Base-by-base conservation (phyloP, 2,329 filamentous ascomycete genomes). In the Talaromyces sp. region DNA sequence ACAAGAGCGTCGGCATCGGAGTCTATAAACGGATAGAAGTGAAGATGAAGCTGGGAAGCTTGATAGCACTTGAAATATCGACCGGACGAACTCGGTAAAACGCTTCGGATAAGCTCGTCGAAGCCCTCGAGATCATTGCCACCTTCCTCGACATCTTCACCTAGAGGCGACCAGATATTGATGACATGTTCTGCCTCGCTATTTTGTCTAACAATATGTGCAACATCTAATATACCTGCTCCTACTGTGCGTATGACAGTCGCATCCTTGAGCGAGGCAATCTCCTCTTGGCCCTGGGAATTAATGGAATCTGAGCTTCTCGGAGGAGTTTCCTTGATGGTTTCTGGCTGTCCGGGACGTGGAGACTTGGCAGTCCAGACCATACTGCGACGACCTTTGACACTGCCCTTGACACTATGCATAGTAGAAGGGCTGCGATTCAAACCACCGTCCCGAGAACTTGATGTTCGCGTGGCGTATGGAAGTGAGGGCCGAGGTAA, bases 1-100 rank as follows among this genome's bases (percentile, higher is more conserved):
- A 98, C 90, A 47, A 99, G 84, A 0, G 81, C 82, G 69, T 96
- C 92, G 0, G 92, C 88, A 71, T 98, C 92, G 1, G 87, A 83
- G 70, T 90, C 86, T 41, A 87, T 85, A 75, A 97, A 97, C 1
- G 90, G 85, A 70, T 89, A 90, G 14, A 97, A 80, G 66, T 91
- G 90, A 1, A 97, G 81, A 69, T 94, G 90, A 6, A 98, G 80
- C 33, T 91, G 87, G 72, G 94, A 92, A 27, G 92, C 87, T 63
- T 86, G 85, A 63, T 84, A 82, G 24, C 90, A 92, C 72, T 88
- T 90, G 71, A 90, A 89, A 74, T 91, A 96, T 43, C 87, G 86
- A 7, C 90, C 89, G n/a, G 84, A 89, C 39, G 86, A 83, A 73
- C 88, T 94, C 16, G 89, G 86, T 70, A 93, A 82, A n/a, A 96